Base-by-base conservation (phyloP, 2,329 filamentous ascomycete species). In the Penicillium sclerotiorum region DNA sequence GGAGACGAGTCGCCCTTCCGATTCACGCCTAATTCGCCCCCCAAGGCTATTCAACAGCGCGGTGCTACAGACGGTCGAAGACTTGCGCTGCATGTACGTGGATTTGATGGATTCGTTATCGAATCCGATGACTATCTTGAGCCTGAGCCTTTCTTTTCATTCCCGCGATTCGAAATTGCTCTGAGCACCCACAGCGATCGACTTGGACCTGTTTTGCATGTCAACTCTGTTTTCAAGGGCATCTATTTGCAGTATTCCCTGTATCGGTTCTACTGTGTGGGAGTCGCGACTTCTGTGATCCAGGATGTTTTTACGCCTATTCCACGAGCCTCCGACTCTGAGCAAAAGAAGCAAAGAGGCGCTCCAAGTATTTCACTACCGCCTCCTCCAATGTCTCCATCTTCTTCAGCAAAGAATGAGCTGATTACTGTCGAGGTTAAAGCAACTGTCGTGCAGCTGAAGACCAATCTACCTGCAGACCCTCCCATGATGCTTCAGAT, bases 401-500 rank as follows among this genome's bases (percentile, higher is more conserved):
- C 64, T 7, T 54, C 63, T 22, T 50, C 63, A 23, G 50, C 60
- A 38, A 68, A 64, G 41, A 53, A 59, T 22, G 93, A 99, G 66
- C 77, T 96, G 12, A 74, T 95, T 11, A 88, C 89, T 1, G 71
- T 96, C 15, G 93, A 97, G 65, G 77, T 95, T 60, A 94, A 89
- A 69, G 85, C 88, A 5, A 83, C 85, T 1, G 80, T 96, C 27
- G 74, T 97, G 17, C 93, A 97, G 66, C 71, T 97, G 58, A 97
- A 97, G 71, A 89, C 88, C 5, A 85, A 86, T 37, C 86, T 97
- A 83, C 93, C 94, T 1, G 79, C 86, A 15, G 92, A 97, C 61
- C 95, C 94, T n/a, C 83, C 86, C 0, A 77, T 97, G 70, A 92
- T 99, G 89, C 63, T 97, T 2, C 93, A 96, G 55, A 77, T 96